Evolutionary conservation across 2,329 filamentous ascomycete species (phyloP), one percentile per base, ranked within the genome.

Genomic region (Lasiodiplodia citricola): DNA sequence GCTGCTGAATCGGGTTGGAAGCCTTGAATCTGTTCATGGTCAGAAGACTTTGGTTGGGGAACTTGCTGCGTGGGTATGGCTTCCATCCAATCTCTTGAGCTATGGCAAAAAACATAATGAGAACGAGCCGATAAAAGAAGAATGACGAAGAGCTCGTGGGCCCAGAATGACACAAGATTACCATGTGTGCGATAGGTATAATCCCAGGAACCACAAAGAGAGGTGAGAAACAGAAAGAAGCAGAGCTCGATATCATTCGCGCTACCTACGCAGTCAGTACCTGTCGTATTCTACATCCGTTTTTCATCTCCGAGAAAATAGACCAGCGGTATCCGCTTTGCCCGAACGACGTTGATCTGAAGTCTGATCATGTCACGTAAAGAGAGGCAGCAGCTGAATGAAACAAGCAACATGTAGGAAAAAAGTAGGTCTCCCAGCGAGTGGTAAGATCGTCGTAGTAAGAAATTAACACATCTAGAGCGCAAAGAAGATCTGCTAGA

Each of bases 391-490:
- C 35, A 16, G 3, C 18, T 3, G 21, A 23, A 14, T 7, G 18
- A 41, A n/a, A 21, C 18, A 21, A 47, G 18, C 44, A 47, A 18
- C n/a, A n/a, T 18, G 21, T 47, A 47, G 44, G 18, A 21, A 47
- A 16, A 23, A 31, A 23, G 51, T 6, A 54, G 28, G 25, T 28
- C 28, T 31, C 51, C 51, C 51, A 23, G 51, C 23, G 25, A 16
- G 11, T 28, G 44, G 62, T 35, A 65, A 65, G 62, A 65, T 65
- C 62, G 51, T 65, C 47, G 13, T 37, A 65, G 62, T 50, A 65
- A 55, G 51, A 65, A 14, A 57, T 35, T 44, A 16, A 63, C 58
- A 44, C 58, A 44, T 63, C 58, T 51, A 65, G 62, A 65, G 28
- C 44, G 44, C 44, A 51, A 21, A 21, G 54, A 37, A 37, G 14